phyloP scores from a whole-genome alignment of 2,329 filamentous ascomycete genomes.

The Nigrospora sphaerica region DNA sequence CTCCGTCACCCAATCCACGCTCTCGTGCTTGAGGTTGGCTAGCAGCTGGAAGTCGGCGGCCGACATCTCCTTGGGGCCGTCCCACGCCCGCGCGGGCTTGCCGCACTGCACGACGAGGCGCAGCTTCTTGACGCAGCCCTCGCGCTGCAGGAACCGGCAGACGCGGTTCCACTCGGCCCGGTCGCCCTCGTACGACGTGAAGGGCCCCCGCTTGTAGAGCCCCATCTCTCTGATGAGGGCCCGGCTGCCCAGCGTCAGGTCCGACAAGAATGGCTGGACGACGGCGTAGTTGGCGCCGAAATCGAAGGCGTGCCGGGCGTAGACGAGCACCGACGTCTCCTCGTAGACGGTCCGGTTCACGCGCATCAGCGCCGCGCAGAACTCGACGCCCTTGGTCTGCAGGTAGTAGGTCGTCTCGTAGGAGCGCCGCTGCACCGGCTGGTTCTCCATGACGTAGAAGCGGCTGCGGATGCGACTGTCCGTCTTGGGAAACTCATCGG shows the following conservation, averaged over 20 bases:
- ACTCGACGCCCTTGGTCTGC: constrained; percentile 27
- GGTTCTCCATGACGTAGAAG: constrained; percentile 32
- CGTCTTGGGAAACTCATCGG: constrained; percentile 14
- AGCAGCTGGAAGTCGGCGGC: constrained; percentile 39
- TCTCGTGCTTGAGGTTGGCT: constrained; percentile 35
- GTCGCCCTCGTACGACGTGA: constrained; percentile 47
- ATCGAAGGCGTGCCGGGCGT: constrained; percentile 48
- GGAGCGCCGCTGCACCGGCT: constrained; percentile 30
- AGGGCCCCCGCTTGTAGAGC: constrained; percentile 47
- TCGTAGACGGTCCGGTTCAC: constrained; percentile 40
- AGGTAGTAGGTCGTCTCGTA: constrained; percentile 50
- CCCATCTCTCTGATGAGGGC: constrained; percentile 40
- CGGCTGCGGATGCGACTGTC: constrained; percentile 19
- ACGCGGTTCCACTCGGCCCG: constrained; percentile 47
- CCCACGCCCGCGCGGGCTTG: constrained; percentile 38
- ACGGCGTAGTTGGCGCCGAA: constrained; percentile 56
- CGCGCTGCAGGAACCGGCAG: constrained; percentile 36
- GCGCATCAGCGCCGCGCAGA: constrained; percentile 38
- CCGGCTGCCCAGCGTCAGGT: constrained; percentile 43
- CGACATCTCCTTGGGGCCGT: constrained; percentile 35
- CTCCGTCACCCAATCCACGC: constrained; percentile 51
- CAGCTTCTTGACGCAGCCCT: constrained; percentile 32
- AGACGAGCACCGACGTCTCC: constrained; percentile 50
- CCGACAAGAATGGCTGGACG: constrained; percentile 50
- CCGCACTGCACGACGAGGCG: constrained; percentile 49